A percentile compares a stretch with the other conserved stretches of the same genome.
phyloP scores from a whole-genome alignment of 2,329 filamentous ascomycete species.

The Botrytis deweyae region DNA sequence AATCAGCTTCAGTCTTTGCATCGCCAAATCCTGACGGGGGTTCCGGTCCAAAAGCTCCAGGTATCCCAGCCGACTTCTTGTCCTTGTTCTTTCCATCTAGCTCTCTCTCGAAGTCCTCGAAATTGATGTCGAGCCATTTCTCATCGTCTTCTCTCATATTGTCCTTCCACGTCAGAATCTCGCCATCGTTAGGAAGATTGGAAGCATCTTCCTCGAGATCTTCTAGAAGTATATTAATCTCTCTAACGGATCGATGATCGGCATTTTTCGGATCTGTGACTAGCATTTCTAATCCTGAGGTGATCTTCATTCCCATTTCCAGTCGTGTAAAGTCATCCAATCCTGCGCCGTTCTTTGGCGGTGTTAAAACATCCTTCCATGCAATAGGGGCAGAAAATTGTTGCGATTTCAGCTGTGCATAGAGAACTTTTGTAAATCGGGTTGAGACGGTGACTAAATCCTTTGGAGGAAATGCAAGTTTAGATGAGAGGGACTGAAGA shows the following conservation, averaged over 20 bases:
- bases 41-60: slow-evolving; percentile 35
- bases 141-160: slow-evolving; percentile 73
- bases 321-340: slow-evolving; percentile 39
- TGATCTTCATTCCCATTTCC: slow-evolving; percentile 86
- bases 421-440: slow-evolving; percentile 84
- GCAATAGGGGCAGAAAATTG: slow-evolving; percentile 66
- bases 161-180: slow-evolving; percentile 70
- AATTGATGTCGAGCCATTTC: slow-evolving; percentile 89
- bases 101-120: slow-evolving; percentile 82
- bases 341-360: slow-evolving; percentile 35
- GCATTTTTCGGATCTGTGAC: slow-evolving; percentile 64
- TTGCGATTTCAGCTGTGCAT: slow-evolving; percentile 86
- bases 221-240: slow-evolving; percentile 72
- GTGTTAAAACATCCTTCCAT: slow-evolving; percentile 46
- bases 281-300: slow-evolving; percentile 89
- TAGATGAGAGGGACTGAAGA: slow-evolving; percentile 55
- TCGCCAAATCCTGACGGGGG: slow-evolving; percentile 59
- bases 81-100: slow-evolving; percentile 54
- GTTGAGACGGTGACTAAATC: slow-evolving; percentile 80
- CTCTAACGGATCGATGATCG: slow-evolving; percentile 67
- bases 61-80: slow-evolving; percentile 37
- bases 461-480: slow-evolving; percentile 66
- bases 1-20: slow-evolving; percentile 65
- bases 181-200: slow-evolving; percentile 65
- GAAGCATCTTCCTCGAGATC: slow-evolving; percentile 53